A percentile compares a stretch with the other conserved stretches of the same genome.
Evolutionary conservation across 148 eudicot genomes (phyloP).

Genomic region (Rhododendron henanense): DNA sequence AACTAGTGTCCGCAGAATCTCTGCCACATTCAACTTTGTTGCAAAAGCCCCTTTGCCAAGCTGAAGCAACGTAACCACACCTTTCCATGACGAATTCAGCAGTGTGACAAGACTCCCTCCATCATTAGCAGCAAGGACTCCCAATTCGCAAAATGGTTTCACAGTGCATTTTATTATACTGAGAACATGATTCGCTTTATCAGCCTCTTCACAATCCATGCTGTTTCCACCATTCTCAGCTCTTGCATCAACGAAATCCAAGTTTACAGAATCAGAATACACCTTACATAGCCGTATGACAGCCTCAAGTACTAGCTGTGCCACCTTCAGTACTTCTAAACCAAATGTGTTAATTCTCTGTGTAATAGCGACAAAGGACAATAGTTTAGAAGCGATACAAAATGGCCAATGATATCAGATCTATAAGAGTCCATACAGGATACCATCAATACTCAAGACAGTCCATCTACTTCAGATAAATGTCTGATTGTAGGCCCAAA

Average conservation of each 20-base stretch:
- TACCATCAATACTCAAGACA: not conserved
- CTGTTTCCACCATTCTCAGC: conserved; percentile 23
- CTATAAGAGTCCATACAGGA: not conserved
- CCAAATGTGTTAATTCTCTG: conserved; percentile 64
- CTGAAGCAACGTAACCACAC: conserved; percentile 89
- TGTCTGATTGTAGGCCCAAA: not conserved
- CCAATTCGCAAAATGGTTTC: conserved; percentile 69
- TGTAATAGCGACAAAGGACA: conserved; percentile 12
- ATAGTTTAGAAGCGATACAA: conserved; percentile 8
- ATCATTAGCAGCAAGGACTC: conserved; percentile 77
- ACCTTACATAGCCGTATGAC: conserved; percentile 59
- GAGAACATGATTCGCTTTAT: conserved; percentile 36
- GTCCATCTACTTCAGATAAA: not conserved
- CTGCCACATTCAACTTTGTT: conserved; percentile 54
- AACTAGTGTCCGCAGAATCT: conserved; percentile 53
- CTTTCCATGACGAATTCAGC: conserved; percentile 92
- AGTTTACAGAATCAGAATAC: conserved; percentile 53
- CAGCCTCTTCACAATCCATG: conserved; percentile 29
- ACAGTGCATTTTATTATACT: conserved; percentile 48
- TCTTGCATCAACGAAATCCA: conserved; percentile 35
- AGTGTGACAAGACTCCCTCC: conserved; percentile 78
- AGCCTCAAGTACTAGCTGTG: conserved; percentile 62
- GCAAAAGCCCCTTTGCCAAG: conserved; percentile 68
- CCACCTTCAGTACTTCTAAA: conserved; percentile 53
- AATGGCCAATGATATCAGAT: not conserved